A percentile compares a stretch with the other conserved stretches of the same genome.
phyloP scores from a whole-genome alignment of 805 yeast species.

The Clavispora vitiphila region DNA sequence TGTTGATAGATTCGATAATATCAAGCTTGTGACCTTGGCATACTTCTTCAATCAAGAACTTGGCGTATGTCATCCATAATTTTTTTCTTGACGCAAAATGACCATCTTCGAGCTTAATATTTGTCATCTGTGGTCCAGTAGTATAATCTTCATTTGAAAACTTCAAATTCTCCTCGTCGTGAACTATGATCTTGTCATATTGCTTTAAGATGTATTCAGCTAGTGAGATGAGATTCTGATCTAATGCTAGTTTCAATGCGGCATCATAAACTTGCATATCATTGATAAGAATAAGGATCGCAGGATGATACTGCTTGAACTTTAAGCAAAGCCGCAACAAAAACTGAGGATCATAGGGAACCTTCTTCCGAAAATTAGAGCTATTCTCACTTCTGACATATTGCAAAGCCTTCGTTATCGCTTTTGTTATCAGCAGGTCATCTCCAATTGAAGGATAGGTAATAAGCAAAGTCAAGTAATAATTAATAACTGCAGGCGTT shows the following conservation, averaged over 20 bases:
- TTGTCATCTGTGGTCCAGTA: constrained; percentile 28
- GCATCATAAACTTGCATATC: constrained; percentile 66
- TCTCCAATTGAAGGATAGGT: constrained; percentile 31
- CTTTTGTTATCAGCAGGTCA: constrained; percentile 34
- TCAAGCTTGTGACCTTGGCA: constrained; percentile 2
- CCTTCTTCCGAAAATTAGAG: constrained; percentile 9
- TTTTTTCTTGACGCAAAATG: constrained; percentile 49
- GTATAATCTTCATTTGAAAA: constrained; percentile 51
- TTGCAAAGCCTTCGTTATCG: constrained; percentile 29
- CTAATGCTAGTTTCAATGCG: constrained; percentile 72
- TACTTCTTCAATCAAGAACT: constrained; percentile 36
- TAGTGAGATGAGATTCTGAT: constrained; percentile 50
- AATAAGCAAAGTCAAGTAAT: constrained; percentile 63
- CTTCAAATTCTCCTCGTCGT: constrained; percentile 1
- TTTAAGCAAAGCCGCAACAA: constrained; percentile 68
- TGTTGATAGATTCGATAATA: not conserved
- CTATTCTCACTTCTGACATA: constrained; percentile 15
- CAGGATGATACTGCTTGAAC: constrained; percentile 54
- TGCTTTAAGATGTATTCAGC: constrained; percentile 37
- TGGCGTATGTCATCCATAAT: constrained; percentile 68
- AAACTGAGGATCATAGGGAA: constrained; percentile 62
- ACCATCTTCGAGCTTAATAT: constrained; percentile 30
- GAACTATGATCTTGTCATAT: constrained; percentile 22
- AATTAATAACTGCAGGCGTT: constrained; percentile 55
- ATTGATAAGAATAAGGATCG: constrained; percentile 67